A percentile compares a stretch with the other conserved stretches of the same genome.
phyloP scores from a whole-genome alignment of 768 basidiomycete species.

The Mycena albidolilacea region DNA sequence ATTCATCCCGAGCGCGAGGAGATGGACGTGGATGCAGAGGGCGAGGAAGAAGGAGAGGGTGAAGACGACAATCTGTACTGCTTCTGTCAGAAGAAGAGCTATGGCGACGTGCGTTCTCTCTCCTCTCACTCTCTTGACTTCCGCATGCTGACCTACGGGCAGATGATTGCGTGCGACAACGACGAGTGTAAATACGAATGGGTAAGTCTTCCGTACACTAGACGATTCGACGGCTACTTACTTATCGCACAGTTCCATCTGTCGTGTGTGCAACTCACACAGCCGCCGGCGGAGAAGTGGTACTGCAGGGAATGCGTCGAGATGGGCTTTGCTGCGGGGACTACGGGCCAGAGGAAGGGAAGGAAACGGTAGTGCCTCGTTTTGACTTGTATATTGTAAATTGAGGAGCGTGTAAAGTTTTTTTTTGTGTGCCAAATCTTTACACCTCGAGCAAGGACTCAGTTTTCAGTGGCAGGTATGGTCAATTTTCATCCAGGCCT shows the following conservation, averaged over 20 bases:
- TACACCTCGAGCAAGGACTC: no score
- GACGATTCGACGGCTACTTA: conserved; percentile 2
- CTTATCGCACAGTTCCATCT: conserved; percentile 68
- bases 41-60: conserved; percentile 58
- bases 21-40: conserved; percentile 53
- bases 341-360: conserved; percentile 51
- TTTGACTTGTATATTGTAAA: neutral
- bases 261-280: conserved; percentile 70
- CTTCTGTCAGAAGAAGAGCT: conserved; percentile 67
- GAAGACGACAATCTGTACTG: conserved; percentile 67
- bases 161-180: conserved; percentile 85
- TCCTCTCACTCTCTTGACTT: conserved; percentile 1
- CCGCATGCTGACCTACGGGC: neutral
- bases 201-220: conserved; percentile 55
- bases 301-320: conserved; percentile 66
- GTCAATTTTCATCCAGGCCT: no score
- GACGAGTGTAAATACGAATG: conserved; percentile 79
- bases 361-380: conserved; percentile 52
- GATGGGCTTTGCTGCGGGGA: conserved; percentile 46
- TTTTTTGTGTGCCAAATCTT: no score
- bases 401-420: no score
- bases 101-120: conserved; percentile 57
- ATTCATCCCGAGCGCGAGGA: conserved; percentile 54
- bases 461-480: no score
- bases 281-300: conserved; percentile 66